Evolutionary conservation across 2,329 filamentous ascomycete species (phyloP), one percentile per base, ranked within the genome.

Genomic region (Fusarium concolor): DNA sequence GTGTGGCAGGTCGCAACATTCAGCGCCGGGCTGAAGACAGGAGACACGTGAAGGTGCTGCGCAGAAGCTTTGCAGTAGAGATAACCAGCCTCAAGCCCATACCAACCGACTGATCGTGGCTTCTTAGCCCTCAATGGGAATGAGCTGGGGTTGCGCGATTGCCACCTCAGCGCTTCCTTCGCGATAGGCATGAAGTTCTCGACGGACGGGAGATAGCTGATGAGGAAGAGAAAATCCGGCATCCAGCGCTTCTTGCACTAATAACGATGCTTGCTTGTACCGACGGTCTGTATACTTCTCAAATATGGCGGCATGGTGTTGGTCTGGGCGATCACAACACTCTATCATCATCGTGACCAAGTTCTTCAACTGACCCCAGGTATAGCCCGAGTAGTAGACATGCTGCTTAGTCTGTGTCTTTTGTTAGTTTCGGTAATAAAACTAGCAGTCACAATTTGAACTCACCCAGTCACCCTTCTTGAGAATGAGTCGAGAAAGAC

Each of bases 401-500:
- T 99, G 96, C 18, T 90, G 87, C 65, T 89, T 88, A 62, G 91
- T 90, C 93, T 96, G 67, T 8, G 55, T 45, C 54, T 7, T 47
- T 22, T 53, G 70, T 86, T 79, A 85, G 81, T 65, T 11, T 45
- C 41, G 8, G 26, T 6, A 26, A 15, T 43, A 4, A 12, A 18
- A 24, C 20, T n/a, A 17, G 35, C 8, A 31, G 20, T 26, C 14
- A 10, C 2, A 9, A 6, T 7, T 24, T 12, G 4, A 53, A 84
- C 92, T 80, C 89, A 97, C 93, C 96, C 96, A 99, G 68, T 91
- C 89, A 67, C 96, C 96, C 84, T 97, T 97, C 77, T 89, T 89
- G 61, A 99, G 83, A 85, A 99, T 92, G 75, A 95, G 80, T 61
- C 95, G 91, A 39, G 96, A 92, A 50, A 99, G 84, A 77, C 94